Evolutionary conservation across 495 filamentous ascomycete species (phyloP).

Genomic region (Astrothelium macrocarpum): DNA sequence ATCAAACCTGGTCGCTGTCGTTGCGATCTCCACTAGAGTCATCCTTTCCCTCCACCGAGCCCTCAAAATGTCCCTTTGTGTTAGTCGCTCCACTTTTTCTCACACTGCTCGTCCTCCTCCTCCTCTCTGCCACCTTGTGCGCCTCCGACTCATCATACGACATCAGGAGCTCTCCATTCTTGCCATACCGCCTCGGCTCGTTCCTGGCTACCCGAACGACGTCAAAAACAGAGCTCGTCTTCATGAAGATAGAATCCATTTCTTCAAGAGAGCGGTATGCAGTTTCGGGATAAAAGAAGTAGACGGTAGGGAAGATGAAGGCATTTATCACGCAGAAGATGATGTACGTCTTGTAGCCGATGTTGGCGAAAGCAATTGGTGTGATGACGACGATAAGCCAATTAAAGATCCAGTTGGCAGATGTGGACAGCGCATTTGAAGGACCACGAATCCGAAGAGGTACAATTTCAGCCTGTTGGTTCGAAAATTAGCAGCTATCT

Average conservation of each 20-base stretch:
- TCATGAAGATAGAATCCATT: conserved; percentile 45
- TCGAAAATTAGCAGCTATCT: neutral
- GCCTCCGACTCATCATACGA: conserved; percentile 19
- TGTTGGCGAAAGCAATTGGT: conserved; percentile 11
- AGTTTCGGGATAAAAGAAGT: conserved; percentile 28
- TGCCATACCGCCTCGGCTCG: conserved; percentile 59
- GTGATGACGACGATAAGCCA: conserved; percentile 18
- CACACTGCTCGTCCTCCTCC: neutral
- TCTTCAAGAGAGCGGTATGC: conserved; percentile 46
- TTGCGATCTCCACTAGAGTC: neutral
- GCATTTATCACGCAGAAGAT: conserved; percentile 14
- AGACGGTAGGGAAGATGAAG: conserved; percentile 11
- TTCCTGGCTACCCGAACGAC: conserved; percentile 49
- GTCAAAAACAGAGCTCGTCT: conserved; percentile 34
- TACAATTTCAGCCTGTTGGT: conserved; percentile 11
- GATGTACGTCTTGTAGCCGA: conserved; percentile 10
- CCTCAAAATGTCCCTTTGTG: neutral
- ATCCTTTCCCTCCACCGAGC: neutral
- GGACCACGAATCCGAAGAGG: conserved; percentile 14
- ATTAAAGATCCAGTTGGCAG: conserved; percentile 17
- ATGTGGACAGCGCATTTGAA: conserved; percentile 12
- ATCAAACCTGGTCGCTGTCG: neutral
- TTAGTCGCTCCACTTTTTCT: neutral
- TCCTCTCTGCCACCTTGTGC: neutral
- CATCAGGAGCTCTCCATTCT: conserved; percentile 41